Evolutionary conservation across 352 stramenopile genomes (phyloP).

Genomic region (Phytophthora europaea): DNA sequence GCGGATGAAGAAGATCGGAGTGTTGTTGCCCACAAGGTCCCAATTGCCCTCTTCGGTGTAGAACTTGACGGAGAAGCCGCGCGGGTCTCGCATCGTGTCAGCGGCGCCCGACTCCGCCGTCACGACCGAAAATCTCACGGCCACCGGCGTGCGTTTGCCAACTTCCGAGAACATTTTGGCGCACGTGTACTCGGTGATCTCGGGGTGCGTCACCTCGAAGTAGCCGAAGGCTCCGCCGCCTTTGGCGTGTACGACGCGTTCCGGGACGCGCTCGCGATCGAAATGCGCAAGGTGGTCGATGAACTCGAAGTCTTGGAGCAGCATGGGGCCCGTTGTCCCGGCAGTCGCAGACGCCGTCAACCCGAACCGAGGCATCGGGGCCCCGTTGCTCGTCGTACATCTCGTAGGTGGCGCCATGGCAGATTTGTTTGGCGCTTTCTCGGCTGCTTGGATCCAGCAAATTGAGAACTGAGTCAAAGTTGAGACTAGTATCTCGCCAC

Average conservation of each 20-base stretch:
- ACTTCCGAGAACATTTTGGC: conserved; percentile 84
- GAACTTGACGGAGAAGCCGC: conserved; percentile 93
- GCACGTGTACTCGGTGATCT: conserved; percentile 72
- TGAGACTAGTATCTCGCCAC: background rate
- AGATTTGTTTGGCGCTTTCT: background rate
- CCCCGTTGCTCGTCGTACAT: conserved; percentile 42
- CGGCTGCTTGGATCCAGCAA: conserved; percentile 3
- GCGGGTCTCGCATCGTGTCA: conserved; percentile 86
- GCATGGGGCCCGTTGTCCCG: conserved; percentile 28
- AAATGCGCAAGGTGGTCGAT: conserved; percentile 50
- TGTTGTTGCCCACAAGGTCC: conserved; percentile 93
- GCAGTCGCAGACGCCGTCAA: conserved; percentile 40
- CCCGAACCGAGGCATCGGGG: conserved; percentile 37
- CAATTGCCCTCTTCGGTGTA: conserved; percentile 94
- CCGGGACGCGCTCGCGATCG: conserved; percentile 42
- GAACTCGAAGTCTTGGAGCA: conserved; percentile 44
- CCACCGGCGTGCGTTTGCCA: conserved; percentile 88
- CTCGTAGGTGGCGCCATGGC: conserved; percentile 29
- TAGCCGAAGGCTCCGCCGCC: conserved; percentile 90
- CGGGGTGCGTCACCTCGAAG: conserved; percentile 88
- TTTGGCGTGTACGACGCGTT: conserved; percentile 49
- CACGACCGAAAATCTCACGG: conserved; percentile 87
- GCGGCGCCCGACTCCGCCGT: conserved; percentile 70
- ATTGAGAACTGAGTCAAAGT: conserved; percentile 14
- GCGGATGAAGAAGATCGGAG: conserved; percentile 92